These are phyloP conservation scores for Pterulicium gracile DNA, from an alignment of 1,284 basidiomycete genomes.

Conservation along the genomic window DNA sequence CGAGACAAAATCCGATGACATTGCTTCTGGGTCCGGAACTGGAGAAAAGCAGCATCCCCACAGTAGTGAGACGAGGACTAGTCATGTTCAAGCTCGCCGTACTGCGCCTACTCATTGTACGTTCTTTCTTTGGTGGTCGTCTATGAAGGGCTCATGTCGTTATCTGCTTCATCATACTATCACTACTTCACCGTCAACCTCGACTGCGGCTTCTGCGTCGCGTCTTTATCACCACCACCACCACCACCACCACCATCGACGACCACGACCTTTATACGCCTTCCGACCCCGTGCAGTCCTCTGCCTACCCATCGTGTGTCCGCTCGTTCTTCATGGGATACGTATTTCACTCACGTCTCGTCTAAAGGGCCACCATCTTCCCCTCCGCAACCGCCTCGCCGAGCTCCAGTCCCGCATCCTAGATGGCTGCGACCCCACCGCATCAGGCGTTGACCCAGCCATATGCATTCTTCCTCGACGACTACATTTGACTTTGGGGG, in stretches of 20 bases:
- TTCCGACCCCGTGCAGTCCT: slow-evolving; percentile 19
- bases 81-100: no score
- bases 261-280: no score
- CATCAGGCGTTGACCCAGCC: slow-evolving; percentile 32
- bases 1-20: no score
- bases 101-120: background rate
- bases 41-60: no score
- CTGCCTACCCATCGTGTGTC: slow-evolving; percentile 21
- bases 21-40: no score
- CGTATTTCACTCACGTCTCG: background rate
- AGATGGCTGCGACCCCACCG: slow-evolving; percentile 17
- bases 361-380: slow-evolving; percentile 30
- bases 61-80: no score
- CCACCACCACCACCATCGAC: no score
- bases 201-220: no score
- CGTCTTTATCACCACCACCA: no score
- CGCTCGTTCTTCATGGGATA: slow-evolving; percentile 1
- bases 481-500: slow-evolving; percentile 39
- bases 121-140: background rate
- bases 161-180: background rate
- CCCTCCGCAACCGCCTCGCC: slow-evolving; percentile 22
- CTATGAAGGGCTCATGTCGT: background rate
- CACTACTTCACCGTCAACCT: no score
- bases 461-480: slow-evolving; percentile 33
- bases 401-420: slow-evolving; percentile 28